These are phyloP conservation scores for Alternaria conjuncta DNA, from an alignment of 2,329 filamentous ascomycete species.

Conservation along the genomic window DNA sequence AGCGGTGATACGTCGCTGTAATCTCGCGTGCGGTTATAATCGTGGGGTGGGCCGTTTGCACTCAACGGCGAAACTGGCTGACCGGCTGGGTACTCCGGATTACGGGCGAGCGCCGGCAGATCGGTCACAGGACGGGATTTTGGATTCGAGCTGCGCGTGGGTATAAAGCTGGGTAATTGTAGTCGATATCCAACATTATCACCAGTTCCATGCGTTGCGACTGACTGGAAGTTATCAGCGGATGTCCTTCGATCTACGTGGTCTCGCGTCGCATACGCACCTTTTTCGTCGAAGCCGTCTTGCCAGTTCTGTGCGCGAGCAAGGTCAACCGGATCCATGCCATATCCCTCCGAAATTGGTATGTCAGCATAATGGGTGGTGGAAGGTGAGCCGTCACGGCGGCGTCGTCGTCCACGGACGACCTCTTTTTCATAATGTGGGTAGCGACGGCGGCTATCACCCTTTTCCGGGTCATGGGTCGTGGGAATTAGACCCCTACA, in stretches of 20 bases:
- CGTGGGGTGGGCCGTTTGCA: not conserved
- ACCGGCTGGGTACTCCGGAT: not conserved
- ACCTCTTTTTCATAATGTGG: not conserved
- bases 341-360: not conserved
- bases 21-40: not conserved
- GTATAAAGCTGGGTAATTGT: not conserved
- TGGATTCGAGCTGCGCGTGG: not conserved
- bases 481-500: not conserved
- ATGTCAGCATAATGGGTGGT: not conserved
- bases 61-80: not conserved
- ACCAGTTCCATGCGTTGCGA: not conserved
- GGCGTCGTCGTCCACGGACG: not conserved
- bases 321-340: not conserved
- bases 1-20: not conserved
- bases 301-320: not conserved
- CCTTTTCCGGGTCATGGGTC: not conserved
- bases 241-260: not conserved
- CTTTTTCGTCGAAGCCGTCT: not conserved
- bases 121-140: not conserved
- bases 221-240: constrained; percentile 1
- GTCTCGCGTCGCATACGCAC: not conserved
- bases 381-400: not conserved
- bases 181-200: not conserved
- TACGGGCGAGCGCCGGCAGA: not conserved
- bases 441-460: not conserved